These are phyloP conservation scores for Somion occarium DNA, from an alignment of 1,284 basidiomycete genomes.

Conservation along the genomic window DNA sequence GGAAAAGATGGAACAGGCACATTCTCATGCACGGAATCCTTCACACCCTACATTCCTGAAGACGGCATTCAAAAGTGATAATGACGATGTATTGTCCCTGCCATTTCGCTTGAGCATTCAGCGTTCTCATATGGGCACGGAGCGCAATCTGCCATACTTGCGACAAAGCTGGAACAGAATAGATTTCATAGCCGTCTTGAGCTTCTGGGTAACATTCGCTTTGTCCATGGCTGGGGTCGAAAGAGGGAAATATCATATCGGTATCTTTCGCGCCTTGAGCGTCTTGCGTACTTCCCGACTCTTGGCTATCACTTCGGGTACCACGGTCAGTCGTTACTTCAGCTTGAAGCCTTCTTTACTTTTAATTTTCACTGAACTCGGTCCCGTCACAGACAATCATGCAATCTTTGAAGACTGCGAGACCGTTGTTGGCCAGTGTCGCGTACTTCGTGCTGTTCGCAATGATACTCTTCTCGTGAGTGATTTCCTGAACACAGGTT, in stretches of 20 bases:
- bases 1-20: constrained; percentile 26
- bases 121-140: constrained; percentile 47
- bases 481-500: constrained; percentile 12
- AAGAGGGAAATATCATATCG: constrained; percentile 66
- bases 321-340: constrained; percentile 54
- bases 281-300: constrained; percentile 84
- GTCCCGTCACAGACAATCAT: constrained; percentile 74
- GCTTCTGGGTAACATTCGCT: constrained; percentile 80
- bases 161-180: constrained; percentile 94
- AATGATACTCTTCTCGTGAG: constrained; percentile 83
- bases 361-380: neutral
- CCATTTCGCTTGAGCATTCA: constrained; percentile 66
- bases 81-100: constrained; percentile 42
- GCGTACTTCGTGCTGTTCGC: constrained; percentile 91
- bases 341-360: neutral
- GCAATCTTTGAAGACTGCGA: constrained; percentile 87
- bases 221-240: constrained; percentile 70
- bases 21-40: constrained; percentile 28
- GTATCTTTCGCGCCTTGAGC: constrained; percentile 86
- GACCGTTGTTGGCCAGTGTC: constrained; percentile 85
- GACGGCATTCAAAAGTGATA: constrained; percentile 44
- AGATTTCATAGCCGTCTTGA: constrained; percentile 80
- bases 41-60: constrained; percentile 44
- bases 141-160: constrained; percentile 76
- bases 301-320: constrained; percentile 88